Evolutionary conservation across 2,329 filamentous ascomycete species (phyloP), one percentile per base, ranked within the genome.

Genomic region (Diaporthe longicolla): DNA sequence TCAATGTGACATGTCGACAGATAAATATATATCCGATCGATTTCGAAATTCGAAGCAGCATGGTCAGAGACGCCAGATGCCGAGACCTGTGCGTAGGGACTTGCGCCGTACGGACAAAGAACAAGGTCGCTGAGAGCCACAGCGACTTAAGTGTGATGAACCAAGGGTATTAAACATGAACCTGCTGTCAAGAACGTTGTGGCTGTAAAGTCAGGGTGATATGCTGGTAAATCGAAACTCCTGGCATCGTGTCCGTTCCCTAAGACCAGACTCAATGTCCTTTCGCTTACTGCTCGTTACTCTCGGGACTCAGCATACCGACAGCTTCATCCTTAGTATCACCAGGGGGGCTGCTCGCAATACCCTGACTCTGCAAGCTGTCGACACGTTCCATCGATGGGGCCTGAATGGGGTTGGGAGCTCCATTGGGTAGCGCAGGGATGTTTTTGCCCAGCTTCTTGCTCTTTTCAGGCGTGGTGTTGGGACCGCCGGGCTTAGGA

Each of bases 231-330:
- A 17, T 32, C 29, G 68, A 32, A 45, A 29, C 21, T 15, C n/a
- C 37, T 37, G 35, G 24, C 15, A 29, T 68, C 21, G 19, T 61
- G 48, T 63, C 37, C 32, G 8, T n/a, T 50, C 35, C 2, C 19
- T 55, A 13, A 37, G n/a, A 43, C 35, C 11, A 43, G 48, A 24
- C n/a, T 70, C 35, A 26, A 37, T 13, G 13, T 21, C 45, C 24
- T 40, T 40, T 48, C 35, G 29, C 35, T 77, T 82, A 85, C 73
- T 80, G 85, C 82, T 89, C 88, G 77, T 94, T 91, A 82, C 94
- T 95, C 84, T 96, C 92, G 5, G 94, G 94, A 80, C 94, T 97
- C 87, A 96, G 95, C 91, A 96, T 95, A 26, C 93, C 93, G 43
- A 91, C 90, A 40, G 87, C 89, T 70, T 91, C 90, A 73, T 92